Evolutionary conservation across 257 asterid genomes (phyloP), one percentile per base, ranked within the genome.

Genomic region (Solanum raphanifolium): DNA sequence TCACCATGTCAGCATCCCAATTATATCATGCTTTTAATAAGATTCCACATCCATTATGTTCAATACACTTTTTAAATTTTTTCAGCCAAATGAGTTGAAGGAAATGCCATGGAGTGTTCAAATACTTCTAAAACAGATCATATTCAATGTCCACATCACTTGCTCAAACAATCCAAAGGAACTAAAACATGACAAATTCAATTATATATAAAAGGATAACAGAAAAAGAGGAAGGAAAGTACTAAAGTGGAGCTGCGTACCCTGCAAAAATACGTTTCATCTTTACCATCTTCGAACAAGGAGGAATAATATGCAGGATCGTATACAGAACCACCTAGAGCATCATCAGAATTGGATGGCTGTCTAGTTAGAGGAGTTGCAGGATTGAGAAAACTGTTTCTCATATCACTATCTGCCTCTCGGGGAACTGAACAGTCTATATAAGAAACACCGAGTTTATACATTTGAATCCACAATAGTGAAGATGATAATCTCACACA

Each of bases 391-490:
- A 95, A 96, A 92, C 96, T 94, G 89, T 93, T 94, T 90, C 96
- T 92, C 93, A 94, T 88, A 93, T 94, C 96, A 89, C 73, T 92
- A 65, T 96, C 98, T 62, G 93, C 91, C 87, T 95, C 97, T 92
- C 94, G 92, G 86, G 91, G 90, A 90, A 76, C 88, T 69, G 98
- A 90, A 91, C 76, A 91, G 71, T 95, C 94, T 85, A 90, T 83
- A 91, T 92, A 88, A 74, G 98, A 93, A 91, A 90, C 96, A 87
- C 99, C 99, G 86, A 96, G 93, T 92, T 96, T 95, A 92, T 96
- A 96, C 98, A 96, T 96, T 91, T 96, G 98, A 87, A 95, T 91
- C 99, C 98, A 96, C 89, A 96, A 87, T 31, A 95, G 87, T 60
- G 98, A 95, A 87, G 99, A 96, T 41, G 94, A 94, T 65, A 95